phyloP scores from a whole-genome alignment of 164 flowering plant species.

The Aristolochia fimbriata region DNA sequence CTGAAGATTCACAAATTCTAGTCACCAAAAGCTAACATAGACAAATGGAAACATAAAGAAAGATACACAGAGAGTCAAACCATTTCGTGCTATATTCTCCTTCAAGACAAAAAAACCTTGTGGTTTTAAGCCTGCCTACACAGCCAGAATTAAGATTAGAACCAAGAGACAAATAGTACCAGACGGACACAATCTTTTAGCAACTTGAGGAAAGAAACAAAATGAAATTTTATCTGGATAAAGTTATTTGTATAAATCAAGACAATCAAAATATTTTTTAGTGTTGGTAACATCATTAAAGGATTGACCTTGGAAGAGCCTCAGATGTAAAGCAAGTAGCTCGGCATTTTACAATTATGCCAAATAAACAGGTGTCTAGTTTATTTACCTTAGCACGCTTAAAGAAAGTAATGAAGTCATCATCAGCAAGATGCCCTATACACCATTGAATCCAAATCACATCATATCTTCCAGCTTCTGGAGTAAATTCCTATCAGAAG shows the following conservation, averaged over 20 bases:
- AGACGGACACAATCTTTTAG: too few species aligned
- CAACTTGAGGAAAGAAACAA: too few species aligned
- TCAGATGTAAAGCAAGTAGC: too few species aligned
- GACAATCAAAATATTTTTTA: too few species aligned
- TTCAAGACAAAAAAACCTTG: slow-evolving; percentile 78
- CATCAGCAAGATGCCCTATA: slow-evolving; percentile 95
- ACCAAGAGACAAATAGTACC: neutral
- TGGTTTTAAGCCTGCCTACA: slow-evolving; percentile 76
- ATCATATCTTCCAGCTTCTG: slow-evolving; percentile 80
- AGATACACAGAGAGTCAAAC: slow-evolving; percentile 23
- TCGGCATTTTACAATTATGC: neutral
- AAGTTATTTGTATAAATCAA: too few species aligned
- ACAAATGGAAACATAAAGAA: neutral
- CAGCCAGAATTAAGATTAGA: slow-evolving; percentile 10
- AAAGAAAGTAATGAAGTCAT: slow-evolving; percentile 84
- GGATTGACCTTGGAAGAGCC: too few species aligned
- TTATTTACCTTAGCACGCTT: slow-evolving; percentile 77
- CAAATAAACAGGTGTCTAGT: too few species aligned
- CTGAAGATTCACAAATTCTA: slow-evolving; percentile 21
- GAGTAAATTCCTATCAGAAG: slow-evolving; percentile 70
- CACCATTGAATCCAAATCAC: slow-evolving; percentile 99
- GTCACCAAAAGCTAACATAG: neutral
- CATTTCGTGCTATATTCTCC: slow-evolving; percentile 80
- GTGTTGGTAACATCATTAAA: too few species aligned
- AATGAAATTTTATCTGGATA: too few species aligned